A percentile compares a stretch with the other conserved stretches of the same genome.
These are phyloP conservation scores for Spirogloea muscicola DNA, from an alignment of 139 green algal genomes.

Conservation along the genomic window DNA sequence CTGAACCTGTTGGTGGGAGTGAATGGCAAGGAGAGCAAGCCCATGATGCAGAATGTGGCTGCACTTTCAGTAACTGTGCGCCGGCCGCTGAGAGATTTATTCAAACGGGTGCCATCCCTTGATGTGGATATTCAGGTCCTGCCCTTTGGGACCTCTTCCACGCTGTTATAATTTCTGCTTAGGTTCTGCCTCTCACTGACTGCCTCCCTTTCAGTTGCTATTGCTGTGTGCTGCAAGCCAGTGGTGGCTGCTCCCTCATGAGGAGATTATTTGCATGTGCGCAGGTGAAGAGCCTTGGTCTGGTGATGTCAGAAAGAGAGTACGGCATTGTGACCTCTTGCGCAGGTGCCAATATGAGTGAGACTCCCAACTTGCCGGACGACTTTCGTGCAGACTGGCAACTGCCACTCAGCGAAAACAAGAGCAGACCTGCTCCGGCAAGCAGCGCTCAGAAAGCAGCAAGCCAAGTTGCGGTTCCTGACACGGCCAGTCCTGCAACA, in stretches of 20 bases:
- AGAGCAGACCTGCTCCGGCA: too few species aligned
- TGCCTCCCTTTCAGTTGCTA: too few species aligned
- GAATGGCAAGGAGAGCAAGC: slow-evolving; percentile 47
- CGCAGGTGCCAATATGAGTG: slow-evolving; percentile 62
- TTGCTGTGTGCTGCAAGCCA: too few species aligned
- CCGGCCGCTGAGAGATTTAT: slow-evolving; percentile 53
- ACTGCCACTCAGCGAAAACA: too few species aligned
- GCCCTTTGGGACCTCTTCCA: slow-evolving; percentile 12
- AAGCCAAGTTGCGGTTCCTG: too few species aligned
- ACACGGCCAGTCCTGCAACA: too few species aligned
- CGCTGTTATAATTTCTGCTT: too few species aligned
- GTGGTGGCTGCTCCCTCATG: too few species aligned
- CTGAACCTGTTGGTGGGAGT: slow-evolving; percentile 27
- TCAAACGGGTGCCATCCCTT: slow-evolving; percentile 15
- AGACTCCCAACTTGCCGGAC: slow-evolving; percentile 33
- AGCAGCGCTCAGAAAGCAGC: too few species aligned
- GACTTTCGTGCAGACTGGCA: slow-evolving; percentile 16
- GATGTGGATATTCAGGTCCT: slow-evolving; percentile 40
- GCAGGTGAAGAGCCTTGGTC: slow-evolving; percentile 45
- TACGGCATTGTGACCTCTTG: slow-evolving; percentile 69
- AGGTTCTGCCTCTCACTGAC: too few species aligned
- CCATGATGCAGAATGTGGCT: slow-evolving; percentile 61
- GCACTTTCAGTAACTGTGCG: slow-evolving; percentile 50
- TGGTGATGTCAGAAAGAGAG: slow-evolving; percentile 62
- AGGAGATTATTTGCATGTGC: too few species aligned